Evolutionary conservation across 78 protist species (phyloP).

Genomic region (Dictyostelium discoideum): dicty_2.7 NC_007091.3:1258001-1258500

Average conservation of each 20-base stretch:
- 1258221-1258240: slow-evolving; percentile 49
- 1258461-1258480: background rate
- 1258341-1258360: slow-evolving; percentile 40
- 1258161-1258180: slow-evolving; percentile 51
- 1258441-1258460: background rate
- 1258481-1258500: background rate
- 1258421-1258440: slow-evolving; percentile 24
- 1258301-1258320: background rate
- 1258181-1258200: slow-evolving; percentile 50
- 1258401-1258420: slow-evolving; percentile 58
- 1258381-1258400: slow-evolving; percentile 41
- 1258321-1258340: background rate
- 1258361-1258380: slow-evolving; percentile 39
- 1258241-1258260: slow-evolving; percentile 31
- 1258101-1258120: slow-evolving; percentile 10
- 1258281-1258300: background rate
- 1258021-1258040: background rate
- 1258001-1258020: background rate
- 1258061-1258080: background rate
- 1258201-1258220: slow-evolving; percentile 36
- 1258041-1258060: background rate
- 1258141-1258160: background rate
- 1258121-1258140: background rate
- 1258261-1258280: background rate
- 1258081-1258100: slow-evolving; percentile 7